Base-by-base conservation (phyloP, 768 basidiomycete species). In the Suillus paluster region DNA sequence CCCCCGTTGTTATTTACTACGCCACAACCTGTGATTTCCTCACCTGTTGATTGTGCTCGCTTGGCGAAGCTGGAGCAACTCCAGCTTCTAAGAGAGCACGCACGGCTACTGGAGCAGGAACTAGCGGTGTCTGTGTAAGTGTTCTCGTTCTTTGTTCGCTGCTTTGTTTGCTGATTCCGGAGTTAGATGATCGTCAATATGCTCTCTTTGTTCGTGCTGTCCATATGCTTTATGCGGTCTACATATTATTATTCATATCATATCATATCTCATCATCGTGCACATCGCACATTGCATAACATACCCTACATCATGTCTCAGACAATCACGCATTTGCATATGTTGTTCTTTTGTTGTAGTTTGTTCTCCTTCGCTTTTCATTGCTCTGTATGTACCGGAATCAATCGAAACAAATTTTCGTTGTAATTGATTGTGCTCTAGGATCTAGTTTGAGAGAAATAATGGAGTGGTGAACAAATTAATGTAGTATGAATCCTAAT, bases 401-500 rank as follows among this genome's bases (percentile, higher is more conserved):
- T 19, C 36, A 19, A 25, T 17, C 15, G 38, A 54, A 23, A 55
- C 2, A 19, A 4, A 19, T 5, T 4, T 39, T 4, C 9, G 9
- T 21, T 10, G 57, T 58, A 57, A 52, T 53, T 27, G 3, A 27
- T 21, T 0, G 17, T 7, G 27, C 34, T 21, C 27, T 48, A 27
- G 19, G 11, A 53, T 58, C 15, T 21, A 55, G 5, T 39, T 11
- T 4, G 17, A 39, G 38, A 14, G 12, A 25, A 25, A 5, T 7
- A 11, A 30, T 30, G 19, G 5, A 15, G 30, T 0, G 25, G 17
- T 42, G 9, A 9, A 5, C 25, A 5, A 8, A 17, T 38, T 25
- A 10, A 25, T 38, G 50, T 21, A 11, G 15, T 38, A 9, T 15
- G n/a, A 27, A 44, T 27, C 54, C 77, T 72, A 90, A 73, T 91